Evolutionary conservation across 495 filamentous ascomycete genomes (phyloP), one percentile per base, ranked within the genome.

Genomic region (Penicillium nucicola): DNA sequence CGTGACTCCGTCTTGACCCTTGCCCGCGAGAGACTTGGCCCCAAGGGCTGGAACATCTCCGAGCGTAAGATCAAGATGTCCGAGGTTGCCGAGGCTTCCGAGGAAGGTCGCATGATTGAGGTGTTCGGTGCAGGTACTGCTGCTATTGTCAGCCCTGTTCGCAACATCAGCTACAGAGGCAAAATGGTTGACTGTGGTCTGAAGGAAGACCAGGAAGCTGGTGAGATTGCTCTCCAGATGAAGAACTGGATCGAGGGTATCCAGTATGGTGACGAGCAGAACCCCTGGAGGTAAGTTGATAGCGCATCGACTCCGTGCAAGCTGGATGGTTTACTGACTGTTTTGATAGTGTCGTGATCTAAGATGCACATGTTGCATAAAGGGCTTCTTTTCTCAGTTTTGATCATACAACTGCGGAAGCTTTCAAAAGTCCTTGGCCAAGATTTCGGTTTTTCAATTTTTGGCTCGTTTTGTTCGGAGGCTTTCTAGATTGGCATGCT

Each of bases 201-300:
- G 58, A 78, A 76, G 63, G 82, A 87, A 51, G 71, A 83, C 32
- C 80, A 93, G 68, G 93, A 98, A 71, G 88, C 86, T 7, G 95
- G 93, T 36, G 86, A 90, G 61, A 79, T 97, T 52, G 83, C 93
- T 36, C 73, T 79, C 57, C 77, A 79, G 67, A 89, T 98, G 86
- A 96, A 95, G 84, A 79, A 80, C 57, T 98, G 93, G 93, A 96
- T 98, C 54, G 91, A 96, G 72, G 84, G 76, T 36, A 88, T 92
- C 50, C 91, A 96, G 72, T 97, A 97, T 65, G 93, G 93, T 37
- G 90, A 95, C 58, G 90, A 95, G 68, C 77, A 86, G 63, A 88
- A 95, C 65, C 76, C 82, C 47, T 96, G 91, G 91, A 91, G 89
- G 72, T 75, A 66, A 67, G 70, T 55, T 35, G 17, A 2, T 14